Base-by-base conservation (phyloP, 2,329 filamentous ascomycete species). In the Epicoccum sorghinum region DNA sequence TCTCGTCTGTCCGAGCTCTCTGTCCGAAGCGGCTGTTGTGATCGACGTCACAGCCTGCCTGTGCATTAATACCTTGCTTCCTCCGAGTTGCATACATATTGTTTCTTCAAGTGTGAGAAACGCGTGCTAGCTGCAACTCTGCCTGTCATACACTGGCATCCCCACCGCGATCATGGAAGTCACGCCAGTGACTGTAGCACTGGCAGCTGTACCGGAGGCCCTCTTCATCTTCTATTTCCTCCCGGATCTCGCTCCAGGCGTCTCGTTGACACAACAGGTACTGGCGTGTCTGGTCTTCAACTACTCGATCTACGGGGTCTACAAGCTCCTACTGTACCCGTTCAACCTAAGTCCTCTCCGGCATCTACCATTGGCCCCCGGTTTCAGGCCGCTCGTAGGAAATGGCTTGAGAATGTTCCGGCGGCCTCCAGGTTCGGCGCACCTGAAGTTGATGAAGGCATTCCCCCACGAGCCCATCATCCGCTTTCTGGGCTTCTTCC, bases 391-490 rank as follows among this genome's bases (percentile, higher is more conserved):
- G 7, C 47, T 79, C 10, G 35, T 79, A 13, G 75, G 75, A 24
- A 72, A 78, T 69, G 73, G 70, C 4, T 47, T 69, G 8, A 59
- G 66, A 4, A 64, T 74, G 47, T 70, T 77, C 47, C 54, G 66
- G 42, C 66, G 70, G 23, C 73, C 75, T 2, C 62, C 68, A 4
- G 74, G 76, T 7, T 47, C 57, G 3, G 63, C 64, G 6, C 66
- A 73, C 39, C 64, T 75, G 7, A 58, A 64, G 30, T 70, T 74
- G 59, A 69, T 78, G 54, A 74, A 74, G 39, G 64, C 71, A 3
- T 67, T 73, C 13, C 72, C 75, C 6, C 76, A 78, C 48, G 68
- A 78, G 6, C 77, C 76, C 18, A 50, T 80, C 23, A 73, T 79
- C 27, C 62, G 71, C 25, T 75, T 72, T 14, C 66, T 72, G 9